A percentile compares a stretch with the other conserved stretches of the same genome.
Conservation (phyloP, 2,329 filamentous ascomycete genomes). For the Cercospora zeae-maydis region DNA sequence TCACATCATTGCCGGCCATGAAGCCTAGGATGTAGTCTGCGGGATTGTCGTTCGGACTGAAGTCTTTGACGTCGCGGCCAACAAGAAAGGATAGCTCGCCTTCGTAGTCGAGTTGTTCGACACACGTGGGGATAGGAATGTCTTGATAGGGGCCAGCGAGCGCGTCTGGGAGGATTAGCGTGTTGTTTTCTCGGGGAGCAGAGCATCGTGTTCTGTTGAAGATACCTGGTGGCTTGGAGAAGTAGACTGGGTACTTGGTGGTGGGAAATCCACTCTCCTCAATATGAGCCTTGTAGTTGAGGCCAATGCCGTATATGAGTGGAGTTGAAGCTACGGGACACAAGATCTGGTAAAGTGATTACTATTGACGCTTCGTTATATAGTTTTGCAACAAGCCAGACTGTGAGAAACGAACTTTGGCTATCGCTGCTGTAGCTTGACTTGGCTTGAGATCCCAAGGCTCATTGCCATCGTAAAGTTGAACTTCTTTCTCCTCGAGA, state of each 20-base stretch:
- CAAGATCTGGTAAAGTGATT: background rate
- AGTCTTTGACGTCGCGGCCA: constrained; percentile 61
- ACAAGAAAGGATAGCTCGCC: constrained; percentile 73
- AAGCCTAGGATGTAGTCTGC: constrained; percentile 71
- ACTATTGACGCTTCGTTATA: background rate
- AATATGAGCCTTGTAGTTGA: constrained; percentile 58
- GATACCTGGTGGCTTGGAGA: background rate
- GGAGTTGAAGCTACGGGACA: background rate
- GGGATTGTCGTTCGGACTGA: constrained; percentile 57
- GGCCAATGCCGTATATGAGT: constrained; percentile 44
- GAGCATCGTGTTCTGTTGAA: background rate
- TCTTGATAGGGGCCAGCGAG: background rate
- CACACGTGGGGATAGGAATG: background rate
- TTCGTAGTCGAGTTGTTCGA: constrained; percentile 68
- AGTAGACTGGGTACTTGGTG: background rate
- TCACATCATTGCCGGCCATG: constrained; percentile 71
- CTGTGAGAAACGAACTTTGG: background rate
- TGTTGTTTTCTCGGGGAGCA: background rate
- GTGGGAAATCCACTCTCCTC: constrained; percentile 6
- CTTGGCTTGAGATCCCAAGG: background rate
- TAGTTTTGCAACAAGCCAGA: background rate
- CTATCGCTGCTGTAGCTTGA: background rate
- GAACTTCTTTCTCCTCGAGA: background rate
- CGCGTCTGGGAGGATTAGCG: background rate
- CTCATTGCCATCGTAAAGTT: background rate